Percentiles rank a stretch among this genome's conserved stretches.
These are phyloP conservation scores for Sutorius eximius DNA, from an alignment of 1,284 basidiomycete genomes.

Conservation along the genomic window DNA sequence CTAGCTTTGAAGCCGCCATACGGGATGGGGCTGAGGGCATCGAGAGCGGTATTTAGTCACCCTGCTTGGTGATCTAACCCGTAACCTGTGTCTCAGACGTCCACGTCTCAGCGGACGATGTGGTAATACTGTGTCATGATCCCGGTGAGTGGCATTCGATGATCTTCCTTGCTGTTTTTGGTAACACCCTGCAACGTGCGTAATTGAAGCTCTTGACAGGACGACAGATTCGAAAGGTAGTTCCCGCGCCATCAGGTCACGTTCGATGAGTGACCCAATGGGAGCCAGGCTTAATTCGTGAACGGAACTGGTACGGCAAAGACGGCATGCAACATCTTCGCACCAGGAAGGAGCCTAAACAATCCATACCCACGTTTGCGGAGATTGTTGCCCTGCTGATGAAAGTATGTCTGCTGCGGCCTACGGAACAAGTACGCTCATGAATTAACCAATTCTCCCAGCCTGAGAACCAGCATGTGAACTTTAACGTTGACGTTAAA, in stretches of 20 bases:
- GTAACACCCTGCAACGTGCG: slow-evolving; percentile 20
- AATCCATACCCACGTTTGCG: slow-evolving; percentile 85
- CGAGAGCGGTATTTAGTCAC: slow-evolving; percentile 77
- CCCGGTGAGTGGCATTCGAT: slow-evolving; percentile 56
- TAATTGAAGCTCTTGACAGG: slow-evolving; percentile 55
- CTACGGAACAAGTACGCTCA: slow-evolving; percentile 9
- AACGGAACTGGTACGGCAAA: slow-evolving; percentile 69
- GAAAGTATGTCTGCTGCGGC: slow-evolving; percentile 47
- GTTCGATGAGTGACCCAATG: slow-evolving; percentile 25
- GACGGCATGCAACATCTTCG: slow-evolving; percentile 81
- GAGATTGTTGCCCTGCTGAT: slow-evolving; percentile 84
- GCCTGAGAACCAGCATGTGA: slow-evolving; percentile 84
- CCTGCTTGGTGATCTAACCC: slow-evolving; percentile 36
- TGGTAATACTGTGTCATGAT: slow-evolving; percentile 96
- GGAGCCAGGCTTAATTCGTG: slow-evolving; percentile 61
- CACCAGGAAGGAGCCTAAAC: slow-evolving; percentile 80
- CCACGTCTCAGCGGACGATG: slow-evolving; percentile 88
- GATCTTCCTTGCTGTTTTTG: slow-evolving; percentile 23
- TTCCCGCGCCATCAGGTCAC: slow-evolving; percentile 13
- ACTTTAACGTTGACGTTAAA: slow-evolving; percentile 94
- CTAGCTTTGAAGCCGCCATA: slow-evolving; percentile 91
- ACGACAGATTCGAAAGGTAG: slow-evolving; percentile 69
- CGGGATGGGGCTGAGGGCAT: slow-evolving; percentile 93
- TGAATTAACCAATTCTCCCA: slow-evolving; percentile 29
- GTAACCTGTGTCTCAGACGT: slow-evolving; percentile 80